Conservation (phyloP, 129 eudicot genomes). For the Sambucus nigra region DNA sequence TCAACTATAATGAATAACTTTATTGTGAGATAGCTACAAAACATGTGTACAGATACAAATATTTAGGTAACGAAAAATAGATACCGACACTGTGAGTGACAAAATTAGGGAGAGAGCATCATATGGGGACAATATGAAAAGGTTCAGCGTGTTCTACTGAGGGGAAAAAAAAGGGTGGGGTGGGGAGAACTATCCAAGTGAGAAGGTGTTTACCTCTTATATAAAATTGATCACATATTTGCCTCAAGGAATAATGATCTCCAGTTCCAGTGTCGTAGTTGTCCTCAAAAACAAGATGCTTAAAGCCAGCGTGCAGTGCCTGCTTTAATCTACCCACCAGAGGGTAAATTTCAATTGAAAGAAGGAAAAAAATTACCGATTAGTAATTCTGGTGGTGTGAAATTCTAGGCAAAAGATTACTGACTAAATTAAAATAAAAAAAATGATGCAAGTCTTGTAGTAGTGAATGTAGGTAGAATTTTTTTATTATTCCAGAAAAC, state of each 20-base stretch:
- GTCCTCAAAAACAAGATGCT: constrained; percentile 93
- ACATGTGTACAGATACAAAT: too few species aligned
- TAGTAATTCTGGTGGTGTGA: neutral
- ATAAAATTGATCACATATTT: constrained; percentile 87
- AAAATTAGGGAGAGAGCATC: too few species aligned
- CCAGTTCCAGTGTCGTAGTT: constrained; percentile 98
- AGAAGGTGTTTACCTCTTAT: constrained; percentile 95
- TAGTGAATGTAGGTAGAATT: neutral
- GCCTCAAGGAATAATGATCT: constrained; percentile 94
- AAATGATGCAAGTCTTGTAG: neutral
- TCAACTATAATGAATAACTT: too few species aligned
- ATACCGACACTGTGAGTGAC: too few species aligned
- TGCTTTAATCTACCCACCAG: constrained; percentile 63
- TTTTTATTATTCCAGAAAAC: too few species aligned
- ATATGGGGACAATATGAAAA: too few species aligned
- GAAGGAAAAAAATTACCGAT: neutral
- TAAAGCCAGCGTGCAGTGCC: constrained; percentile 89
- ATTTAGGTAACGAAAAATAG: too few species aligned
- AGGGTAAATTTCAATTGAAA: neutral
- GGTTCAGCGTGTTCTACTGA: too few species aligned
- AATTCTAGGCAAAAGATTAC: neutral
- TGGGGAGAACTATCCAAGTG: too few species aligned
- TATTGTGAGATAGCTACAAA: too few species aligned
- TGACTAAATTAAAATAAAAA: neutral
- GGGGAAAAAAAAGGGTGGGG: too few species aligned